Percentiles rank a stretch among this genome's conserved stretches.
phyloP scores from a whole-genome alignment of 306 rosid genomes.

The Rosa multiflora region DNA sequence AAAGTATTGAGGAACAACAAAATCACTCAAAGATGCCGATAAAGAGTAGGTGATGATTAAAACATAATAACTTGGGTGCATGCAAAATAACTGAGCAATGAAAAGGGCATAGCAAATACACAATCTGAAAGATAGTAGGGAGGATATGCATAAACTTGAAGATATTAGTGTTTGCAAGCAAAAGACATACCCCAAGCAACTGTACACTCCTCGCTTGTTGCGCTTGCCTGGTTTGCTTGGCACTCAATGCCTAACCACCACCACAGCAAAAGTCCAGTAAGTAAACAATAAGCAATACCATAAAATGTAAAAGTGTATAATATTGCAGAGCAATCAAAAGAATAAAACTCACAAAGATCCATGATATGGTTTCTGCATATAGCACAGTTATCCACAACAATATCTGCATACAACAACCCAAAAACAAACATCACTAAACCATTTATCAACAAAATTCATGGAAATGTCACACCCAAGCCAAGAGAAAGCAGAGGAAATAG shows the following conservation, averaged over 20 bases:
- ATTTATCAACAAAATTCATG: no score
- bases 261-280: not conserved
- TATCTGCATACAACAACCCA: slow-evolving; percentile 43
- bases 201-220: slow-evolving; percentile 91
- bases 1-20: not conserved
- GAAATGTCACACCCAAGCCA: no score
- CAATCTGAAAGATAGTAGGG: not conserved
- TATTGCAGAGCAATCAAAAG: not conserved
- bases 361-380: slow-evolving; percentile 95
- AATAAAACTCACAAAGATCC: slow-evolving; percentile 52
- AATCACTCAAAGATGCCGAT: not conserved
- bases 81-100: not conserved
- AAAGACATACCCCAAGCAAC: slow-evolving; percentile 89
- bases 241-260: slow-evolving; percentile 73
- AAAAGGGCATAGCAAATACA: not conserved
- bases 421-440: no score
- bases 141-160: not conserved
- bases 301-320: not conserved
- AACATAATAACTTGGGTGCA: not conserved
- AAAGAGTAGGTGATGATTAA: not conserved
- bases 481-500: no score
- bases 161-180: not conserved
- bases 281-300: not conserved
- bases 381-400: slow-evolving; percentile 93
- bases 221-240: slow-evolving; percentile 99